Conservation (phyloP, 2,329 filamentous ascomycete genomes). For the Botrytis fabae region DNA sequence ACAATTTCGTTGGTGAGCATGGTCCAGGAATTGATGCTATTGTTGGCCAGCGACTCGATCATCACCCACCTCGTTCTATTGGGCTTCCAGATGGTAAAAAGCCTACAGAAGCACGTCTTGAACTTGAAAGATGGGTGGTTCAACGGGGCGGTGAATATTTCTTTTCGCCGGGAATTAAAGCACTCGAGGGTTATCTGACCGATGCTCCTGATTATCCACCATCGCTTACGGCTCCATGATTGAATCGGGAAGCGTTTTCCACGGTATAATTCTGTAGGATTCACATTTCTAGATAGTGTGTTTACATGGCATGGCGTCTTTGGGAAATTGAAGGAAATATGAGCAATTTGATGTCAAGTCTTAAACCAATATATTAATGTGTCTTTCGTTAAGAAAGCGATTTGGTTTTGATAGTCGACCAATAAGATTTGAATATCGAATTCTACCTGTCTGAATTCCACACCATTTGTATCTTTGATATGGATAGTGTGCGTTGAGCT, state of each 20-base stretch:
- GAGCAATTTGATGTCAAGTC: neutral
- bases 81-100: conserved; percentile 32
- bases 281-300: neutral
- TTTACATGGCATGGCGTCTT: neutral
- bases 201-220: conserved; percentile 6
- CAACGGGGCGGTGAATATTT: conserved; percentile 49
- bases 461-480: neutral
- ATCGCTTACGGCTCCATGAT: neutral
- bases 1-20: conserved; percentile 23
- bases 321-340: neutral
- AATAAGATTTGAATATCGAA: neutral
- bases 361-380: neutral
- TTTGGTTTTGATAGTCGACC: neutral
- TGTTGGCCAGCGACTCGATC: conserved; percentile 40
- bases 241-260: no score
- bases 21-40: conserved; percentile 43
- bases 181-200: conserved; percentile 30
- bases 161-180: conserved; percentile 47
- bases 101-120: conserved; percentile 30
- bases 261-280: neutral
- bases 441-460: no score
- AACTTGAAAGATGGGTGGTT: conserved; percentile 44
- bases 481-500: neutral
- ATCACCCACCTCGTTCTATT: conserved; percentile 30
- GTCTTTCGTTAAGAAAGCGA: neutral